A percentile compares a stretch with the other conserved stretches of the same genome.
phyloP scores from a whole-genome alignment of 495 filamentous ascomycete genomes.

The Rhizodiscina lignyota region DNA sequence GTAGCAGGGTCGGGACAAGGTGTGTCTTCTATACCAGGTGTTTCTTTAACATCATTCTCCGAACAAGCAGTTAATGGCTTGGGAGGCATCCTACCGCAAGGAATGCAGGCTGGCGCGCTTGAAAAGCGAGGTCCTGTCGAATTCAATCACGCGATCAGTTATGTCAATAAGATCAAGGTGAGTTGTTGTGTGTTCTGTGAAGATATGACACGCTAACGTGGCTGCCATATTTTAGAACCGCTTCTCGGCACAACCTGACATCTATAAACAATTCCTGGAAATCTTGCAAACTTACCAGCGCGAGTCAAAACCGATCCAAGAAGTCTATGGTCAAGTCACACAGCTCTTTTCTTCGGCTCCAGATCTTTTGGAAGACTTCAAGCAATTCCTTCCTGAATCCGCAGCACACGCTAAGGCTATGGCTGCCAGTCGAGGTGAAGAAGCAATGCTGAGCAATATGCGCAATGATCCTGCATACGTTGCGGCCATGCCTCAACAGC shows the following conservation, averaged over 20 bases:
- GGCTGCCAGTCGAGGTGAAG: constrained; percentile 47
- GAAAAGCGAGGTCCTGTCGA: constrained; percentile 91
- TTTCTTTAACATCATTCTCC: constrained; percentile 30
- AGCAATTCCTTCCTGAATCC: constrained; percentile 95
- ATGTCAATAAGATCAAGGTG: constrained; percentile 99
- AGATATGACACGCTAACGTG: constrained; percentile 1
- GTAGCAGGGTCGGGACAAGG: constrained; percentile 31
- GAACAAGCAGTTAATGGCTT: constrained; percentile 21
- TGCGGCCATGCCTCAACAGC: constrained; percentile 21
- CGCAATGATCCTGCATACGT: constrained; percentile 33
- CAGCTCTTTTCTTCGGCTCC: constrained; percentile 82
- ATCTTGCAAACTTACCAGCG: constrained; percentile 98
- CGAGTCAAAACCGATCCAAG: constrained; percentile 95
- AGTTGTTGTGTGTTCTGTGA: constrained; percentile 4
- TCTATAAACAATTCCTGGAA: constrained; percentile 98
- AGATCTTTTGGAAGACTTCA: constrained; percentile 97
- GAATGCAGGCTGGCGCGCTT: constrained; percentile 32
- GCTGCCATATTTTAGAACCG: constrained; percentile 45
- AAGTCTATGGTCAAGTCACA: constrained; percentile 96
- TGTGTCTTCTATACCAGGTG: constrained; percentile 15
- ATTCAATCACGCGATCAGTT: constrained; percentile 99
- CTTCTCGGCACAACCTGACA: constrained; percentile 85
- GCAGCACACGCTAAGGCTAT: constrained; percentile 73
- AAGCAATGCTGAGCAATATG: constrained; percentile 36
- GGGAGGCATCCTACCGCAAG: constrained; percentile 28